phyloP scores from a whole-genome alignment of 1,284 basidiomycete genomes.

The Phellinidium pouzarii region DNA sequence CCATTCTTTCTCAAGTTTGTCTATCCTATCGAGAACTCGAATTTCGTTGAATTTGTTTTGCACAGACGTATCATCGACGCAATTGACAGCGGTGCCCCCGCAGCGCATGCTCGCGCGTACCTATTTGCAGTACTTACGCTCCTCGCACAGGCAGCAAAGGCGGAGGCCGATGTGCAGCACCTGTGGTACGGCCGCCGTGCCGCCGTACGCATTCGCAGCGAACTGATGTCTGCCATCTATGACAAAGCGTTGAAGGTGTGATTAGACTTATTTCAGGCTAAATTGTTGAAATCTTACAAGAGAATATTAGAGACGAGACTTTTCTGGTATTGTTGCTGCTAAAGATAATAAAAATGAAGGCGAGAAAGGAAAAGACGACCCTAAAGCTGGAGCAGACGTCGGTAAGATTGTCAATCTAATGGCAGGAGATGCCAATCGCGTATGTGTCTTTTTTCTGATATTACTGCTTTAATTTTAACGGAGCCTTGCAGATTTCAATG shows the following conservation, averaged over 20 bases:
- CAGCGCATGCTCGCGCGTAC: slow-evolving; percentile 53
- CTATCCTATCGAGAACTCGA: not conserved
- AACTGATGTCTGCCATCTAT: slow-evolving; percentile 80
- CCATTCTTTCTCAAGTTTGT: slow-evolving; percentile 62
- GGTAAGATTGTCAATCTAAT: slow-evolving; percentile 78
- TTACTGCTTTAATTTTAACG: slow-evolving; percentile 25
- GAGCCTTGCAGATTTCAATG: slow-evolving; percentile 36
- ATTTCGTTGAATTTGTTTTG: not conserved
- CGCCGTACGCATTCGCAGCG: slow-evolving; percentile 58
- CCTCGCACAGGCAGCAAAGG: slow-evolving; percentile 50
- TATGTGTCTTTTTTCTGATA: not conserved
- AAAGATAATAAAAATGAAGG: slow-evolving; percentile 26
- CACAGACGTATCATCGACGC: slow-evolving; percentile 14
- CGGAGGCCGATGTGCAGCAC: slow-evolving; percentile 69
- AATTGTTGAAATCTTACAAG: too few relatives aligned
- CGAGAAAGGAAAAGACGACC: slow-evolving; percentile 43
- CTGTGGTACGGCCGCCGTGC: slow-evolving; percentile 76
- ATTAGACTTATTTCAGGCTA: too few relatives aligned
- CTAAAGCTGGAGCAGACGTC: slow-evolving; percentile 62
- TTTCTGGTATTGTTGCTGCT: slow-evolving; percentile 5
- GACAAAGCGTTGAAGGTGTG: slow-evolving; percentile 86
- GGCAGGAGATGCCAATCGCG: slow-evolving; percentile 36
- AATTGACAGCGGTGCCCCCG: slow-evolving; percentile 30
- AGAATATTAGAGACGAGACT: not conserved
- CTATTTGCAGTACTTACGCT: slow-evolving; percentile 68